phyloP scores from a whole-genome alignment of 1,139 yeast genomes.

The Zygoascus hellenicus region DNA sequence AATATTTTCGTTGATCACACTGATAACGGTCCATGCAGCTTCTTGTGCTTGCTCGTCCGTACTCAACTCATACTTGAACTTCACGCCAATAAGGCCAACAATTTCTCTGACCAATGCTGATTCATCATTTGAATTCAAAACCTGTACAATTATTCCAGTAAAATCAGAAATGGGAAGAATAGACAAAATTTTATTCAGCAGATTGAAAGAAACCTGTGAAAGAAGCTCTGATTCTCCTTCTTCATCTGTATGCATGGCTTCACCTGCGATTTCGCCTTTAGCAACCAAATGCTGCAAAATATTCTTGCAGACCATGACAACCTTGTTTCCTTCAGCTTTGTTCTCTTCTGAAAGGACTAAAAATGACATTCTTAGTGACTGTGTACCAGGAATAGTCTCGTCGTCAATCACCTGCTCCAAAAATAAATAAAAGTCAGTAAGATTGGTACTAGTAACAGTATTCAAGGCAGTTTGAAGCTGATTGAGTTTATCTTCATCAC shows the following conservation, averaged over 20 bases:
- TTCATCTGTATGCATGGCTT: background rate
- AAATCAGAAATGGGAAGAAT: slow-evolving; percentile 72
- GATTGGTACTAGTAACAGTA: background rate
- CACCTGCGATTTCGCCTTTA: slow-evolving; percentile 3
- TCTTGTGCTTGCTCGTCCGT: slow-evolving; percentile 32
- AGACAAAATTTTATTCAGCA: slow-evolving; percentile 58
- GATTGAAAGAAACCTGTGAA: slow-evolving; percentile 32
- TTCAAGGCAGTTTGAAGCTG: slow-evolving; percentile 51
- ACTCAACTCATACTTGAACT: slow-evolving; percentile 47
- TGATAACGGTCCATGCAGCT: slow-evolving; percentile 30
- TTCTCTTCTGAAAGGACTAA: slow-evolving; percentile 15
- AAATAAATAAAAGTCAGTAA: slow-evolving; percentile 44
- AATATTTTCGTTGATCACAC: background rate
- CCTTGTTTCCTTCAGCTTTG: slow-evolving; percentile 11
- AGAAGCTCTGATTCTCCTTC: slow-evolving; percentile 6
- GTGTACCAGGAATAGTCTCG: slow-evolving; percentile 28
- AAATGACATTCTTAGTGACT: slow-evolving; percentile 27
- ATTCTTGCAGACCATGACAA: slow-evolving; percentile 6
- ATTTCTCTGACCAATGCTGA: slow-evolving; percentile 40
- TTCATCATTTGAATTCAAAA: background rate
- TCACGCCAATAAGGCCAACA: slow-evolving; percentile 49
- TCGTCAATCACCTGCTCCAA: slow-evolving; percentile 27
- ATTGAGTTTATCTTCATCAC: slow-evolving; percentile 28
- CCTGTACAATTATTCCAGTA: slow-evolving; percentile 50
- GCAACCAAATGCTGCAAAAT: slow-evolving; percentile 1